Conservation (phyloP, 139 green algal species). For the Chlorella sorokiniana region DNA sequence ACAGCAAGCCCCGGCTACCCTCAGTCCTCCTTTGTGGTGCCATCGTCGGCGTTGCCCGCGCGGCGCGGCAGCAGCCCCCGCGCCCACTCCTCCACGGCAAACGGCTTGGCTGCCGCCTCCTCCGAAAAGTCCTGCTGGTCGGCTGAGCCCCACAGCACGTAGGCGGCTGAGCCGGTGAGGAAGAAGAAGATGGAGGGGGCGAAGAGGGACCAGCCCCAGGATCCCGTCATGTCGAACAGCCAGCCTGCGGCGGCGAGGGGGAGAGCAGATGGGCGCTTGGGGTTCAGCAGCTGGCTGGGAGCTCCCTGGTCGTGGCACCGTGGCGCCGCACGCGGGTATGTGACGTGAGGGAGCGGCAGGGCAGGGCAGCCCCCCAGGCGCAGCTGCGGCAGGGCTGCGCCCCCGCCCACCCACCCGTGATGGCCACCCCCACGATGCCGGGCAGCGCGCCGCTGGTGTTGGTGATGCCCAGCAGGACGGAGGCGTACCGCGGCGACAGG, state of each 20-base stretch:
- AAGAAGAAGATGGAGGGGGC: slow-evolving; percentile 76
- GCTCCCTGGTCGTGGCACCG: neutral
- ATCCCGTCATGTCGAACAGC: slow-evolving; percentile 71
- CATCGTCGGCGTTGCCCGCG: neutral
- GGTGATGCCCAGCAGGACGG: slow-evolving; percentile 93
- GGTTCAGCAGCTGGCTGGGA: neutral
- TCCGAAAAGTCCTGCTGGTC: slow-evolving; percentile 1
- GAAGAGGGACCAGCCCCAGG: slow-evolving; percentile 87
- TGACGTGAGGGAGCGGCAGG: no score
- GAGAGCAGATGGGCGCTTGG: neutral
- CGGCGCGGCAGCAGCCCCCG: neutral
- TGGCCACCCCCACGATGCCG: slow-evolving; percentile 86
- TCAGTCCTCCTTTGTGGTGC: neutral
- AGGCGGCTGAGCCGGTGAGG: slow-evolving; percentile 55
- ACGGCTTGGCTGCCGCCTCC: neutral
- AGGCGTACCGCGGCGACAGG: slow-evolving; percentile 88
- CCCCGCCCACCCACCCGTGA: slow-evolving; percentile 24
- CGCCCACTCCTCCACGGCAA: slow-evolving; percentile 3
- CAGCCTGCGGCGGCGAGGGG: slow-evolving; percentile 30
- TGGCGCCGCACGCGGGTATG: no score
- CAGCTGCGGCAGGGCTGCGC: no score
- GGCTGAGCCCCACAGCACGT: slow-evolving; percentile 19
- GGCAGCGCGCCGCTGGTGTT: slow-evolving; percentile 91
- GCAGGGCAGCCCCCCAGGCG: no score
- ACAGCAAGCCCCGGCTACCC: neutral